A percentile compares a stretch with the other conserved stretches of the same genome.
Evolutionary conservation across 805 yeast genomes (phyloP).

Genomic region (Monosporozyma aerobia): DNA sequence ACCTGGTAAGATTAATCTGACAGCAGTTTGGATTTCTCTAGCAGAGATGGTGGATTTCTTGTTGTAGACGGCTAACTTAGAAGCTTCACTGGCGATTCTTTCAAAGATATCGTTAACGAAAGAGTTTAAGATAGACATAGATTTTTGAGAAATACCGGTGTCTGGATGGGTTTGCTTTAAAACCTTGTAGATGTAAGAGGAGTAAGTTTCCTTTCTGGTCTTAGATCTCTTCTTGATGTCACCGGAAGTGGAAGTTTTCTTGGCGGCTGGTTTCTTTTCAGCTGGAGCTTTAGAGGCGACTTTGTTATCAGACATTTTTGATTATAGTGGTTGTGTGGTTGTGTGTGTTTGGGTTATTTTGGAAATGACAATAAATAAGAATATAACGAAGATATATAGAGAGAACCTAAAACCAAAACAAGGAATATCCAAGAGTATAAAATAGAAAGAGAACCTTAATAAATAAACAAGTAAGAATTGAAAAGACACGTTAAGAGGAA

Average conservation of each 20-base stretch:
- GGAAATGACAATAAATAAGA: not conserved
- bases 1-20: conserved; percentile 94
- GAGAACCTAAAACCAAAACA: not conserved
- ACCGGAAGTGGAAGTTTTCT: conserved; percentile 76
- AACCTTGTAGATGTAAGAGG: conserved; percentile 96
- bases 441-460: not conserved
- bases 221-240: conserved; percentile 82
- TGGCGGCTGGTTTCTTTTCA: conserved; percentile 57
- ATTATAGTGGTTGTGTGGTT: not conserved
- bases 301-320: conserved; percentile 54
- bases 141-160: conserved; percentile 97
- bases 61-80: conserved; percentile 97
- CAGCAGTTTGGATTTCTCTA: conserved; percentile 98
- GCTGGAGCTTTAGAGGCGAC: conserved; percentile 30
- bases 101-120: conserved; percentile 96
- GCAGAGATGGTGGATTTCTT: conserved; percentile 96
- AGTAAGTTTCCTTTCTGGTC: conserved; percentile 96
- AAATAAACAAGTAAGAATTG: not conserved
- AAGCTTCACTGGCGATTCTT: conserved; percentile 96
- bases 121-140: conserved; percentile 98
- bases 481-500: not conserved
- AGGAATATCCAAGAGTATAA: not conserved
- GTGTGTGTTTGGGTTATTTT: not conserved
- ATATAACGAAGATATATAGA: not conserved
- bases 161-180: conserved; percentile 99